phyloP scores from a whole-genome alignment of 805 yeast species.

The Wickerhamomyces alni region DNA sequence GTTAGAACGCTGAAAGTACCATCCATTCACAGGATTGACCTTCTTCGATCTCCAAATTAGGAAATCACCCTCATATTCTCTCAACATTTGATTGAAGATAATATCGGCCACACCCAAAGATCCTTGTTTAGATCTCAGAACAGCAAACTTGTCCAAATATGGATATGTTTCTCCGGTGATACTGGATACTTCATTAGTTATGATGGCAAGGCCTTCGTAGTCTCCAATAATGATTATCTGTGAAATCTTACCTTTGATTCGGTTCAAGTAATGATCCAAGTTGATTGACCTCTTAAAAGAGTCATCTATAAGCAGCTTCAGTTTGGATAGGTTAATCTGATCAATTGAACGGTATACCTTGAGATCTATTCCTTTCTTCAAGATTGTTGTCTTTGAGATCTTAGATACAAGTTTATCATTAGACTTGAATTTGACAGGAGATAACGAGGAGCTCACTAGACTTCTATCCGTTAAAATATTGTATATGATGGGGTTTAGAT shows the following conservation, averaged over 20 bases:
- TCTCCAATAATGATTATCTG: constrained; percentile 84
- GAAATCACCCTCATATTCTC: constrained; percentile 62
- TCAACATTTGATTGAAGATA: constrained; percentile 73
- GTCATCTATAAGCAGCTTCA: constrained; percentile 62
- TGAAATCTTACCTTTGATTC: constrained; percentile 65
- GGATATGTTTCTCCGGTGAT: constrained; percentile 40
- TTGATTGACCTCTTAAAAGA: constrained; percentile 74
- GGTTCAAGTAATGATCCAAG: constrained; percentile 52
- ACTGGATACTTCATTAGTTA: constrained; percentile 65
- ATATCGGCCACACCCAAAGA: constrained; percentile 91
- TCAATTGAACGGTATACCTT: constrained; percentile 15
- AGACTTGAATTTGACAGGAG: constrained; percentile 42
- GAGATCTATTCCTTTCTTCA: constrained; percentile 62
- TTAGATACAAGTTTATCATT: constrained; percentile 16
- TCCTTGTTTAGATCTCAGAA: constrained; percentile 77
- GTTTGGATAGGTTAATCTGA: constrained; percentile 41
- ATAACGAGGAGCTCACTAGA: constrained; percentile 83
- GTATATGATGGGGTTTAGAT: constrained; percentile 78
- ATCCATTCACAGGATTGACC: constrained; percentile 87
- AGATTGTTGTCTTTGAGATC: constrained; percentile 55
- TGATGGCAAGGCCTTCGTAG: constrained; percentile 91
- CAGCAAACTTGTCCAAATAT: constrained; percentile 92
- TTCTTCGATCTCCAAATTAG: constrained; percentile 82
- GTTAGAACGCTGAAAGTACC: constrained; percentile 91
- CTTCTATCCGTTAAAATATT: constrained; percentile 91